A percentile compares a stretch with the other conserved stretches of the same genome.
Evolutionary conservation across 164 flowering plant species (phyloP).

Genomic region (Chloranthus sessilifolius): DNA sequence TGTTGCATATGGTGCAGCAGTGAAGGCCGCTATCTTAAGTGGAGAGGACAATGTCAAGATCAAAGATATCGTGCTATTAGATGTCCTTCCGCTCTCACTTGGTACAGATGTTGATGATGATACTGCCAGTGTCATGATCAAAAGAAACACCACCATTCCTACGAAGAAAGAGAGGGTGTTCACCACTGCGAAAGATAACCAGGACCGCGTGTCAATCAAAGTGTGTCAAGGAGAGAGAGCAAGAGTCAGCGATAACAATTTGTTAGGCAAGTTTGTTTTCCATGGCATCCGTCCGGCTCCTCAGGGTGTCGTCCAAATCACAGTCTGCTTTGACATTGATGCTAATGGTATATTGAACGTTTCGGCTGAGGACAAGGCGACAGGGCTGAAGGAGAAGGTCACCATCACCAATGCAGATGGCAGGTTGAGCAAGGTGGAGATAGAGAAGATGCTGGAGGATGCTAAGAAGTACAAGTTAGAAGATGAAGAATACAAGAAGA

Average conservation of each 20-base stretch:
- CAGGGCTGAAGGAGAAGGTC: conserved; percentile 54
- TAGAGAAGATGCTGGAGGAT: conserved; percentile 50
- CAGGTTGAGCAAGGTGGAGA: conserved; percentile 50
- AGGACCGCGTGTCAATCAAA: conserved; percentile 41
- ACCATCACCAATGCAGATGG: conserved; percentile 60
- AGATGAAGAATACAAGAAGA: conserved; percentile 57
- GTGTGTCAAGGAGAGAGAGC: conserved; percentile 64
- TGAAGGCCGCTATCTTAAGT: conserved; percentile 46
- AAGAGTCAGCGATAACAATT: conserved; percentile 45
- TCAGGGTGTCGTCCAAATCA: conserved; percentile 42
- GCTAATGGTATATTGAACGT: conserved; percentile 55
- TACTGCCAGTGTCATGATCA: conserved; percentile 46
- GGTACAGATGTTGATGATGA: conserved; percentile 50
- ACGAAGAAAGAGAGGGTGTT: conserved; percentile 44
- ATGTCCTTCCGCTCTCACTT: conserved; percentile 49
- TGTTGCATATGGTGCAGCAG: conserved; percentile 58
- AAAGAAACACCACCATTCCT: conserved; percentile 55
- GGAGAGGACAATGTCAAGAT: conserved; percentile 47
- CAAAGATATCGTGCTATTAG: conserved; percentile 40
- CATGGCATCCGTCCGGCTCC: conserved; percentile 58
- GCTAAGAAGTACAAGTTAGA: conserved; percentile 56
- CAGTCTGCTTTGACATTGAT: conserved; percentile 53
- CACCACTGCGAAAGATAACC: conserved; percentile 46
- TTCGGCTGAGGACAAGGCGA: conserved; percentile 52
- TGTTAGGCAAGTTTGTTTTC: conserved; percentile 46